Evolutionary conservation across 2,329 filamentous ascomycete species (phyloP), one percentile per base, ranked within the genome.

Genomic region (Neonectria ditissima): DNA sequence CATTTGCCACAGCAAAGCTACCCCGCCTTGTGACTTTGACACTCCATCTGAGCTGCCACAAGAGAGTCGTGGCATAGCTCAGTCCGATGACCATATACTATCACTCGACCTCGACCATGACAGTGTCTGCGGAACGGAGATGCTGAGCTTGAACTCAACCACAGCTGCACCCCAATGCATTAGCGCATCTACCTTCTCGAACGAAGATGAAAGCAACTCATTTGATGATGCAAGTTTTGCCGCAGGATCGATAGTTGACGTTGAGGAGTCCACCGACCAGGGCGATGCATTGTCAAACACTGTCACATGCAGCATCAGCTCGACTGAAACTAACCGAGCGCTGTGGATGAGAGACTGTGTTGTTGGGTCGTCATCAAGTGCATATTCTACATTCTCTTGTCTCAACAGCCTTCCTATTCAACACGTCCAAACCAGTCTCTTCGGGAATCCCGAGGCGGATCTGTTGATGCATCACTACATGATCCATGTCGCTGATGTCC

Each of bases 381-480:
- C 13, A 20, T 10, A 28, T 11, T 16, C 16, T 8, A 14, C 32
- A 24, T 45, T 22, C 2, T 16, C 41, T 18, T 22, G 39, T 5
- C 34, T 30, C 1, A 24, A 13, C 18, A 28, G 6, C 7, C 22
- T 55, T 20, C 16, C 58, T 10, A 30, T 50, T 39, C 48, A 48
- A 16, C 48, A 34, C 13, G 30, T 63, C 6, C 37, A n/a, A 18
- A 55, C 20, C 20, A 55, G 52, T 20, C 45, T 55, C 13, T 59
- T 50, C 16, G 55, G 51, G 26, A 51, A 63, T 22, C 13, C 26
- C 18, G 61, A 59, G 10, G 50, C 54, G 11, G 51, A 62, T 20
- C 39, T 59, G 1, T 18, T 66, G 2, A 55, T 66, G 30, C 53
- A 59, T n/a, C 65, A 66, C 28, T 66, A 66, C 26, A 55, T 53